Evolutionary conservation across 78 protist genomes (phyloP).

Genomic region (Chrysochromulina parva): DNA sequence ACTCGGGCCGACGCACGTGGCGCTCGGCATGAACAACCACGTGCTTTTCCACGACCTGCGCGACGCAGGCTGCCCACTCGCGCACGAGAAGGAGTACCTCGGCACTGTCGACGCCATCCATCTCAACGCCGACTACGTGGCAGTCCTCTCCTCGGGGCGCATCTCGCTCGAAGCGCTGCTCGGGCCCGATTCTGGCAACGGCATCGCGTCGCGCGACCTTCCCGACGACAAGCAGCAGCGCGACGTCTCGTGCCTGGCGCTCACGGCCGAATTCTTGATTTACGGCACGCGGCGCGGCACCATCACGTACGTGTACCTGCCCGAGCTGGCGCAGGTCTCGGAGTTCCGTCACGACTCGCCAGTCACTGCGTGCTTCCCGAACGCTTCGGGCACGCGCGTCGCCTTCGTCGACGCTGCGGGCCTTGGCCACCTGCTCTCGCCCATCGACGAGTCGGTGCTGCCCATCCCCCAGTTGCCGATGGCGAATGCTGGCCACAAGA

Average conservation of each 20-base stretch:
- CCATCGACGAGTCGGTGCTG: slow-evolving; percentile 31
- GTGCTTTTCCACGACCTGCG: slow-evolving; percentile 51
- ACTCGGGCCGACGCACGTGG: slow-evolving; percentile 54
- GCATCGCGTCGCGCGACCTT: background rate
- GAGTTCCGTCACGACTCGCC: slow-evolving; percentile 44
- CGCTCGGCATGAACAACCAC: slow-evolving; percentile 65
- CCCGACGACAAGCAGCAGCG: background rate
- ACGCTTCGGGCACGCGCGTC: slow-evolving; percentile 57
- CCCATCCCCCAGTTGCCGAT: slow-evolving; percentile 8
- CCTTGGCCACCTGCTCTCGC: slow-evolving; percentile 46
- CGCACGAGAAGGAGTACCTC: slow-evolving; percentile 43
- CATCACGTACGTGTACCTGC: slow-evolving; percentile 39
- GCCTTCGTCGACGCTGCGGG: slow-evolving; percentile 35
- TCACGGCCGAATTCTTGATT: slow-evolving; percentile 60
- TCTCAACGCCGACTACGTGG: slow-evolving; percentile 43
- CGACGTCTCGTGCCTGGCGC: slow-evolving; percentile 22
- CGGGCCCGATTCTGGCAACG: background rate
- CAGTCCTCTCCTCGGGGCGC: slow-evolving; percentile 52
- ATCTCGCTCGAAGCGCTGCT: slow-evolving; percentile 42
- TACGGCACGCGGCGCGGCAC: slow-evolving; percentile 52
- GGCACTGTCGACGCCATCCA: slow-evolving; percentile 27
- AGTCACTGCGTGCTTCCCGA: slow-evolving; percentile 36
- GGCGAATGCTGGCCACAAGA: no score
- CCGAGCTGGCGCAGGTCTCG: slow-evolving; percentile 3
- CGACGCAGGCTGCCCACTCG: background rate